These are phyloP conservation scores for Pythium chondricola DNA, from an alignment of 352 stramenopile genomes.

Conservation along the genomic window DNA sequence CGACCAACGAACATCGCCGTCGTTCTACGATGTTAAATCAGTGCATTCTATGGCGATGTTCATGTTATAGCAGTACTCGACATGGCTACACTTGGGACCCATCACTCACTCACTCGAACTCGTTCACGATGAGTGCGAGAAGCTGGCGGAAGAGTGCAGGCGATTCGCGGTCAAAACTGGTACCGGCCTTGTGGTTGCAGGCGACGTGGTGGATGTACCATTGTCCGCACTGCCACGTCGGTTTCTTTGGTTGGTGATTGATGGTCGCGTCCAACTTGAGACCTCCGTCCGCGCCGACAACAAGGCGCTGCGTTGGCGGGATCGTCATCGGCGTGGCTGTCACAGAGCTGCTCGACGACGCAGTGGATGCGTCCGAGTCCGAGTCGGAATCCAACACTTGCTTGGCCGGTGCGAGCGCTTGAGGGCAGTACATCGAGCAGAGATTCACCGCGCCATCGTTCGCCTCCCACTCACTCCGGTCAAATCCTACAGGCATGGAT, in stretches of 20 bases:
- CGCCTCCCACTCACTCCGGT: slow-evolving; percentile 43
- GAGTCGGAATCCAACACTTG: background rate
- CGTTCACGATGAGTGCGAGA: slow-evolving; percentile 14
- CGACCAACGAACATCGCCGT: background rate
- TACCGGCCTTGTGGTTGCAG: slow-evolving; percentile 23
- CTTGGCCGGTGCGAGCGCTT: background rate
- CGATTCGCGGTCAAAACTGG: slow-evolving; percentile 16
- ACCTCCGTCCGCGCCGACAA: background rate
- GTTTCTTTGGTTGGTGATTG: background rate
- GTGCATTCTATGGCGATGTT: background rate
- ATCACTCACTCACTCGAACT: too few species aligned
- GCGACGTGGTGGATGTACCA: slow-evolving; percentile 21
- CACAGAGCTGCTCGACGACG: slow-evolving; percentile 4
- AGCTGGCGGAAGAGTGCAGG: slow-evolving; percentile 15
- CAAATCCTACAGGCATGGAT: slow-evolving; percentile 26
- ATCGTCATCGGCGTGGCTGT: background rate
- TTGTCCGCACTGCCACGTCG: slow-evolving; percentile 1
- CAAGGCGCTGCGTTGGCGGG: background rate
- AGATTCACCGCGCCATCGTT: slow-evolving; percentile 74
- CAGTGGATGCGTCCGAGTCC: slow-evolving; percentile 6
- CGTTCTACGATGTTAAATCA: background rate
- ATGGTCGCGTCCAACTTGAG: background rate
- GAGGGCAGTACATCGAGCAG: slow-evolving; percentile 41
- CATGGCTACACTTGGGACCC: too few species aligned
- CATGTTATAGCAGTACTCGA: too few species aligned